phyloP scores from a whole-genome alignment of 768 basidiomycete genomes.

The Pleurotus sapidus region DNA sequence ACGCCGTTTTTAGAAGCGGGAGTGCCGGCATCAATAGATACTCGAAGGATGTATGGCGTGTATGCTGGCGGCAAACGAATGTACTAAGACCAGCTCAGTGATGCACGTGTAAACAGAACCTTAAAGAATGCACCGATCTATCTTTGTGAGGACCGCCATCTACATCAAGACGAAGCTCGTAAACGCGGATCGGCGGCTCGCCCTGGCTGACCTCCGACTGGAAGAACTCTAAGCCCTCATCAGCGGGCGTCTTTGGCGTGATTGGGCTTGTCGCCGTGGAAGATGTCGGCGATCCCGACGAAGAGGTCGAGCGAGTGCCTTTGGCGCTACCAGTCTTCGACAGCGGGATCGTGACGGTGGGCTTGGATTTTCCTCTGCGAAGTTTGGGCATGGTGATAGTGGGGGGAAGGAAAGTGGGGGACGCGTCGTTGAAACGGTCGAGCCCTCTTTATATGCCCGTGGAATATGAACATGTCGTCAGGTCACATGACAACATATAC shows the following conservation, averaged over 20 bases:
- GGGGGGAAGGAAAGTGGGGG: background rate
- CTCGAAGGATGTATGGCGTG: slow-evolving; percentile 85
- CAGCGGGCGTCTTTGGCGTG: slow-evolving; percentile 87
- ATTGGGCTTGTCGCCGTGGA: slow-evolving; percentile 27
- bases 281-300: slow-evolving; percentile 21
- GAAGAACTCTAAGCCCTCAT: slow-evolving; percentile 91
- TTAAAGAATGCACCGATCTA: slow-evolving; percentile 59
- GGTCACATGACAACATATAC: background rate
- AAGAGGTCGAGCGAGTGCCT: slow-evolving; percentile 16
- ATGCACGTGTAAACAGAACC: slow-evolving; percentile 5
- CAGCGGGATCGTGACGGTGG: slow-evolving; percentile 13
- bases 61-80: slow-evolving; percentile 93
- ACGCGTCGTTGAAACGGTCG: slow-evolving; percentile 2
- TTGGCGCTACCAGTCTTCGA: slow-evolving; percentile 6
- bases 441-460: slow-evolving; percentile 4
- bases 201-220: slow-evolving; percentile 47
- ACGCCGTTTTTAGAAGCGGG: slow-evolving; percentile 87
- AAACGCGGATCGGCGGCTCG: slow-evolving; percentile 74
- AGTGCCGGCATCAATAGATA: slow-evolving; percentile 90
- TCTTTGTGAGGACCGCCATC: slow-evolving; percentile 91
- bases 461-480: background rate
- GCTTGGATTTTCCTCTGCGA: slow-evolving; percentile 15
- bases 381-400: slow-evolving; percentile 17
- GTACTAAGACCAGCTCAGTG: slow-evolving; percentile 53
- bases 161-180: slow-evolving; percentile 80